Base-by-base conservation (phyloP, 2,329 filamentous ascomycete species). In the Proliferodiscus dingleyae region DNA sequence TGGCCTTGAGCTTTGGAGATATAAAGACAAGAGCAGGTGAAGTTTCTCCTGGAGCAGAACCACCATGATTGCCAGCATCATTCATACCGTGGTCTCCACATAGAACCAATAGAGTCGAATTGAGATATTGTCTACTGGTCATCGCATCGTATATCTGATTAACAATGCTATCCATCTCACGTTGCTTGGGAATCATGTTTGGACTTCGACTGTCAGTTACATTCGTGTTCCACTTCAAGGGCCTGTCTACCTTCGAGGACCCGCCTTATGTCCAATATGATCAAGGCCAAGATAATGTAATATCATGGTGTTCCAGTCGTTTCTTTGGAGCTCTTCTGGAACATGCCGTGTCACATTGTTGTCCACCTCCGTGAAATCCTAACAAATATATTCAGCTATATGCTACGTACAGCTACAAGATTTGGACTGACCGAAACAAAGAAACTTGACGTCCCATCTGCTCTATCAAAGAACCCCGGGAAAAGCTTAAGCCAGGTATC, bases 51-150 rank as follows among this genome's bases (percentile, higher is more conserved):
- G 89, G 80, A 0, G 90, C 90, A 8, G 91, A 96, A 30, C 91
- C 93, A 23, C 93, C 93, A 63, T 98, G 93, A 56, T 97, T 97
- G 2, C 93, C 93, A 16, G 88, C 93, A 58, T 97, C 91, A 57
- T 97, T 98, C 93, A 98, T 98, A n/a, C 93, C 93, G 63, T 98
- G 93, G 59, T 98, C 94, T 45, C 93, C 93, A 46, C 85, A 89
- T 5, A 98, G 69, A 3, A 98, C 82, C 37, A 98, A 76, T 2
- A 98, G 70, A 0, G 91, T 89, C 4, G 86, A 85, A 24, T 78
- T 63, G 1, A 96, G 78, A 64, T 95, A 85, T 1, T 75, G 63
- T 45, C 86, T 69, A 3, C 74, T 74, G 59, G 85, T 76, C 53
- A 98, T 85, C 5, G 87, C 85, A 10, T 74, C 70, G 61, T 88